Percentiles rank a stretch among this genome's conserved stretches.
Conservation (phyloP, 805 yeast species). For the Candida coquimbonensis region DNA sequence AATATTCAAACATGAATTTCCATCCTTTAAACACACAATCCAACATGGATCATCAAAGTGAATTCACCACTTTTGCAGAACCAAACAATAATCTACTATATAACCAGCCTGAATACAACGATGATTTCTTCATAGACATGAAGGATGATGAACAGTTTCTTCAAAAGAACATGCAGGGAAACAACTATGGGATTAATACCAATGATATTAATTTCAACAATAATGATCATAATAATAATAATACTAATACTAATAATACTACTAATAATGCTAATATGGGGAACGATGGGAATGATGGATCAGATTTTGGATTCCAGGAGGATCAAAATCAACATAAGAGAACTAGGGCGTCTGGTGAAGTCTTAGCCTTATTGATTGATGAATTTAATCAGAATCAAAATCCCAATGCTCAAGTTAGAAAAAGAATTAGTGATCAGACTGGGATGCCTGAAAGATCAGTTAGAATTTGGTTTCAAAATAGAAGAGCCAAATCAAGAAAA, state of each 20-base stretch:
- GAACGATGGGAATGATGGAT: too few relatives aligned
- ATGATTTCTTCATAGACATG: slow-evolving; percentile 8
- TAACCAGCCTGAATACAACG: slow-evolving; percentile 11
- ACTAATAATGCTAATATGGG: too few relatives aligned
- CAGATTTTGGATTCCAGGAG: neutral
- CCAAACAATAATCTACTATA: slow-evolving; percentile 5
- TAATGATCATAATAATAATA: too few relatives aligned
- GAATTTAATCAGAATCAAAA: slow-evolving; percentile 71
- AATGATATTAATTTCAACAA: neutral
- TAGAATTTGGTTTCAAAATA: slow-evolving; percentile 88
- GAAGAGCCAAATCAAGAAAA: slow-evolving; percentile 73
- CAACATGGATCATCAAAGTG: slow-evolving; percentile 5
- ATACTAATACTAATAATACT: too few relatives aligned
- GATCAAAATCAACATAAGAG: slow-evolving; percentile 34
- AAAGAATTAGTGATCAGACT: slow-evolving; percentile 60
- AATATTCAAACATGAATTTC: neutral
- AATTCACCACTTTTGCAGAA: slow-evolving; percentile 6
- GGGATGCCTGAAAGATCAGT: slow-evolving; percentile 85
- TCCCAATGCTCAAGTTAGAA: slow-evolving; percentile 67
- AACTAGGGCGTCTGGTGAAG: slow-evolving; percentile 76
- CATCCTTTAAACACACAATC: neutral
- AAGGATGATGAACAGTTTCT: slow-evolving; percentile 2
- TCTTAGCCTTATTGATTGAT: slow-evolving; percentile 54
- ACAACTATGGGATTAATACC: neutral
- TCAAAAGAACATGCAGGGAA: neutral